These are phyloP conservation scores for Solanum okadae DNA, from an alignment of 257 asterid genomes.

Conservation along the genomic window DNA sequence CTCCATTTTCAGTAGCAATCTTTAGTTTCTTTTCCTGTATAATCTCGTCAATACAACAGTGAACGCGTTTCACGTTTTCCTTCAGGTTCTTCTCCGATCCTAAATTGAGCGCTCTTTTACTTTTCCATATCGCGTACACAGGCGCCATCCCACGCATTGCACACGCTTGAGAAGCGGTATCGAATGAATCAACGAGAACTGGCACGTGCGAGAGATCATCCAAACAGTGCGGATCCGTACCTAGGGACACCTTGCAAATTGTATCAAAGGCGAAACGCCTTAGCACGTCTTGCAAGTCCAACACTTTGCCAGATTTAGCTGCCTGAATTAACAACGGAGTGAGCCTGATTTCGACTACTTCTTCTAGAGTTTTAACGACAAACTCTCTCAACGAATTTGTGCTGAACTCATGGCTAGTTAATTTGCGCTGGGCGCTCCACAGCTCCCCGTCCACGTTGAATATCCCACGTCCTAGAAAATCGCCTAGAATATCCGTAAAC, in stretches of 20 bases:
- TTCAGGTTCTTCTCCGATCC: slow-evolving; percentile 47
- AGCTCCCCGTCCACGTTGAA: slow-evolving; percentile 66
- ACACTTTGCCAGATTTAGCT: not conserved
- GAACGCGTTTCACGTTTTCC: slow-evolving; percentile 38
- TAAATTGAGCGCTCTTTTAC: slow-evolving; percentile 34
- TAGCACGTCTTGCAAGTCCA: slow-evolving; percentile 12
- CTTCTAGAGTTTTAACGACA: slow-evolving; percentile 19
- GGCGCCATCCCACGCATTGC: slow-evolving; percentile 56
- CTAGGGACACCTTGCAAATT: slow-evolving; percentile 6
- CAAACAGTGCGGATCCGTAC: not conserved
- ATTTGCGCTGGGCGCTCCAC: slow-evolving; percentile 43
- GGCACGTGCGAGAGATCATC: slow-evolving; percentile 17
- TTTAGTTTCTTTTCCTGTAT: not conserved
- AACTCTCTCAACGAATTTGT: slow-evolving; percentile 24
- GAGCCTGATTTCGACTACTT: not conserved
- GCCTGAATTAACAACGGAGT: not conserved
- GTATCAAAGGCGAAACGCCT: slow-evolving; percentile 11
- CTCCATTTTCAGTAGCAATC: not conserved
- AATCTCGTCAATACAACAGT: not conserved
- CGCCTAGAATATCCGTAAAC: slow-evolving; percentile 52
- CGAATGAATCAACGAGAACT: slow-evolving; percentile 45
- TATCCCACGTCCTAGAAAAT: slow-evolving; percentile 56
- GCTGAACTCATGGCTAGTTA: slow-evolving; percentile 47
- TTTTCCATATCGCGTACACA: slow-evolving; percentile 37
- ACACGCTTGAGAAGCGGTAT: slow-evolving; percentile 35